phyloP scores from a whole-genome alignment of 192 early-diverging fungal genomes.

The Backusella westeae region DNA sequence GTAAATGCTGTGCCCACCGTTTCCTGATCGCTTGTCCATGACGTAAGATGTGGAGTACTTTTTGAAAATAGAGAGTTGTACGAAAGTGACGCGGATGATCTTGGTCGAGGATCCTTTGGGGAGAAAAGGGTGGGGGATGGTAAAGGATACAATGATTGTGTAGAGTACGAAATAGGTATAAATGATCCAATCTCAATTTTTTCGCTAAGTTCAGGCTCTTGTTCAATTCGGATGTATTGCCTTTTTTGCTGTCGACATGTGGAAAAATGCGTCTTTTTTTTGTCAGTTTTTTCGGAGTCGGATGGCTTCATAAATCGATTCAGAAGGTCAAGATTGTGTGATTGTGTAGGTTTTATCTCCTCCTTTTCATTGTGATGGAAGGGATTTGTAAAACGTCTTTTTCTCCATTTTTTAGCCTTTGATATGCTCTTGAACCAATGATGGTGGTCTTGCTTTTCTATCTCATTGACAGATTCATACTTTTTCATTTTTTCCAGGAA shows the following conservation, averaged over 20 bases:
- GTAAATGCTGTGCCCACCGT: not conserved
- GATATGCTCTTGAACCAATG: not conserved
- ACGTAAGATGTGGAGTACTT: not conserved
- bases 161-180: not conserved
- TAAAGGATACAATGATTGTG: not conserved
- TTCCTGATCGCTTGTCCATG: not conserved
- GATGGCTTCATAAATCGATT: not conserved
- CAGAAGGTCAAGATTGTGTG: not conserved
- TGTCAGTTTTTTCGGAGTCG: not conserved
- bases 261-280: not conserved
- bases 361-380: not conserved
- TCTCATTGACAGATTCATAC: not conserved
- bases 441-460: not conserved
- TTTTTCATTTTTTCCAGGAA: not conserved
- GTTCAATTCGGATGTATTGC: not conserved
- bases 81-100: not conserved
- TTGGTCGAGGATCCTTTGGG: not conserved
- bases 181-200: not conserved
- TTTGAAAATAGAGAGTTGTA: not conserved
- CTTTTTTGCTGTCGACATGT: not conserved
- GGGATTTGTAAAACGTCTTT: not conserved
- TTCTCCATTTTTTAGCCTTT: not conserved
- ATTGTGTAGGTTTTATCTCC: not conserved
- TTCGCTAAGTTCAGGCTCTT: not conserved
- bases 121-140: not conserved